phyloP scores from a whole-genome alignment of 495 filamentous ascomycete genomes.

The Recurvomyces mirabilis region DNA sequence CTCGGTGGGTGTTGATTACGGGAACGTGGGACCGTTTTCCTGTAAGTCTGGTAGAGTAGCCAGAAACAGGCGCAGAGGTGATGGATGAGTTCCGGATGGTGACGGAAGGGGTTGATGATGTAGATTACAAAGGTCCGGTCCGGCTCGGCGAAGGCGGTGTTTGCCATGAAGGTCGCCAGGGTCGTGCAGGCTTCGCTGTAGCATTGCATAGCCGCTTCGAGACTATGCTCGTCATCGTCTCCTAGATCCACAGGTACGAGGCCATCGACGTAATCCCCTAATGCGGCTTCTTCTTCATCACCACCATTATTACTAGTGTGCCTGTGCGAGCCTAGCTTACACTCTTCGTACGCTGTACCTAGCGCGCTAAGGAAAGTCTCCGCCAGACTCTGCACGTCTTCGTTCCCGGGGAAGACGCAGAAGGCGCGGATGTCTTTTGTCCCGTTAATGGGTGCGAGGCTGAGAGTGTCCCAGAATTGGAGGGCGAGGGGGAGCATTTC shows the following conservation, averaged over 20 bases:
- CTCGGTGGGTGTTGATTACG: constrained; percentile 30
- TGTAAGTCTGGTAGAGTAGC: constrained; percentile 60
- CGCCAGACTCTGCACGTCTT: constrained; percentile 47
- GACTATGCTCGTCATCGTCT: constrained; percentile 4
- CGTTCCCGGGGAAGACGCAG: constrained; percentile 62
- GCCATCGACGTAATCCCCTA: constrained; percentile 18
- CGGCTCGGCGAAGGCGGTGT: constrained; percentile 39
- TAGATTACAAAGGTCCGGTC: constrained; percentile 59
- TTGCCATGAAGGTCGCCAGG: constrained; percentile 36
- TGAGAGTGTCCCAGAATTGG: constrained; percentile 83
- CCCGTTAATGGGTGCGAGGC: constrained; percentile 66
- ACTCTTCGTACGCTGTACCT: constrained; percentile 62
- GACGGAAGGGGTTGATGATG: constrained; percentile 64
- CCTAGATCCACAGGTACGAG: constrained; percentile 3
- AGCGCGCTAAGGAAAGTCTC: constrained; percentile 61
- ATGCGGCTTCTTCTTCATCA: too few species aligned
- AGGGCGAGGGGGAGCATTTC: constrained; percentile 72
- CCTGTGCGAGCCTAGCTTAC: constrained; percentile 62
- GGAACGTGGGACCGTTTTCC: constrained; percentile 37
- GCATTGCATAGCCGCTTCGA: constrained; percentile 10
- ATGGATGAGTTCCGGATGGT: constrained; percentile 41
- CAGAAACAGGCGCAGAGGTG: constrained; percentile 72
- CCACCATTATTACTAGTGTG: constrained; percentile 24
- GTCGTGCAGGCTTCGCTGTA: constrained; percentile 12
- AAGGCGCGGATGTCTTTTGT: constrained; percentile 67